A percentile compares a stretch with the other conserved stretches of the same genome.
Conservation (phyloP, 2,329 filamentous ascomycete species). For the Torrubiellomyces zombiae region DNA sequence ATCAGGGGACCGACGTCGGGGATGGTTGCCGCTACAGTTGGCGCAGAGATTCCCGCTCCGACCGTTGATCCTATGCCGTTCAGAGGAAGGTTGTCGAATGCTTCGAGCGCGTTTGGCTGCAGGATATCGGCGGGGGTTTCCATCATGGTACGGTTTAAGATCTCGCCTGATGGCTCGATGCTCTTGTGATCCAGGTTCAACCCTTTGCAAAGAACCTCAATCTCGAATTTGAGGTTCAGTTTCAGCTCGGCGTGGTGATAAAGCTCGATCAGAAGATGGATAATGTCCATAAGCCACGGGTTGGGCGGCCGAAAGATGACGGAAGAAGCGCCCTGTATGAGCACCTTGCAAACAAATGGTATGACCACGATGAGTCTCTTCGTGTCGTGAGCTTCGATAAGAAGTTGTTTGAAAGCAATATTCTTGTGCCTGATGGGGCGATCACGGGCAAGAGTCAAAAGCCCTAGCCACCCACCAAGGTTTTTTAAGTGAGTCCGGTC, state of each 20-base stretch:
- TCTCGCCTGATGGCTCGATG: slow-evolving; percentile 74
- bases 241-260: slow-evolving; percentile 90
- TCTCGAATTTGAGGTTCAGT: slow-evolving; percentile 95
- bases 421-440: slow-evolving; percentile 94
- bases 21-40: slow-evolving; percentile 61
- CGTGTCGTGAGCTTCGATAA: slow-evolving; percentile 86
- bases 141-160: slow-evolving; percentile 55
- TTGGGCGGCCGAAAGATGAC: slow-evolving; percentile 89
- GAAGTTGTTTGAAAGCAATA: slow-evolving; percentile 88
- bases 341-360: slow-evolving; percentile 92
- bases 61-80: slow-evolving; percentile 55
- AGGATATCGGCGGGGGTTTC: slow-evolving; percentile 45
- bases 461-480: slow-evolving; percentile 82
- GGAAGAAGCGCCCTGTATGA: slow-evolving; percentile 70
- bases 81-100: slow-evolving; percentile 68
- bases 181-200: slow-evolving; percentile 82
- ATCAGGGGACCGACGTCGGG: slow-evolving; percentile 71
- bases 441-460: slow-evolving; percentile 80
- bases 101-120: slow-evolving; percentile 53
- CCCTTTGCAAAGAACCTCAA: slow-evolving; percentile 91
- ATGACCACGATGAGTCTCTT: slow-evolving; percentile 85
- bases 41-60: slow-evolving; percentile 58
- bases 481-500: slow-evolving; percentile 87
- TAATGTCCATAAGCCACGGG: slow-evolving; percentile 94
- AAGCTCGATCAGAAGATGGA: slow-evolving; percentile 77